These are phyloP conservation scores for Phallus indusiatus DNA, from an alignment of 768 basidiomycete species.

Conservation along the genomic window DNA sequence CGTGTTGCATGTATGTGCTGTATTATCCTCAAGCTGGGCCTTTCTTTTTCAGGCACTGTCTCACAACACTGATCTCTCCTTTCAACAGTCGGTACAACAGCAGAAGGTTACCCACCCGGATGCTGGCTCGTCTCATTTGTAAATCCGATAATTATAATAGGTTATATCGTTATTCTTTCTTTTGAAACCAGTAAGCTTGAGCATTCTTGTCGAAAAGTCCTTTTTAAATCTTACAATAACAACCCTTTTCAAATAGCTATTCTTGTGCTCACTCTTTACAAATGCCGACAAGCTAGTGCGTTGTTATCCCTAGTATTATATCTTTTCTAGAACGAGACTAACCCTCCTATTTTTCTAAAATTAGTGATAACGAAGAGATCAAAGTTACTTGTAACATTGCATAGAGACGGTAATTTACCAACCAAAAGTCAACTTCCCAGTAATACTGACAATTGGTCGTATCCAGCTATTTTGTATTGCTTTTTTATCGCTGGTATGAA, in stretches of 20 bases:
- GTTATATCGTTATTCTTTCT: conserved; percentile 4
- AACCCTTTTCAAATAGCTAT: neutral
- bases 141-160: neutral
- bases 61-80: neutral
- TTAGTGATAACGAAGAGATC: neutral
- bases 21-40: too few relatives aligned
- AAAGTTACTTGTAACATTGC: neutral
- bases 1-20: neutral
- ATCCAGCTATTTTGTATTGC: conserved; percentile 1
- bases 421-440: too few relatives aligned
- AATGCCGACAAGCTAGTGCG: neutral
- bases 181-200: too few relatives aligned
- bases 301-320: neutral
- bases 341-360: neutral
- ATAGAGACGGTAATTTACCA: too few relatives aligned
- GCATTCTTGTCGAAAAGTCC: too few relatives aligned
- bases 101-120: neutral
- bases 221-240: too few relatives aligned
- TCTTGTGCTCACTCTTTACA: neutral
- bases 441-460: too few relatives aligned
- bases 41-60: neutral
- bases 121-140: neutral
- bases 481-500: too few relatives aligned
- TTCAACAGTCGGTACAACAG: neutral
- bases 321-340: too few relatives aligned